Percentiles rank a stretch among this genome's conserved stretches.
These are phyloP conservation scores for Phymatotrichopsis omnivora DNA, from an alignment of 2,329 filamentous ascomycete species.

Conservation along the genomic window DNA sequence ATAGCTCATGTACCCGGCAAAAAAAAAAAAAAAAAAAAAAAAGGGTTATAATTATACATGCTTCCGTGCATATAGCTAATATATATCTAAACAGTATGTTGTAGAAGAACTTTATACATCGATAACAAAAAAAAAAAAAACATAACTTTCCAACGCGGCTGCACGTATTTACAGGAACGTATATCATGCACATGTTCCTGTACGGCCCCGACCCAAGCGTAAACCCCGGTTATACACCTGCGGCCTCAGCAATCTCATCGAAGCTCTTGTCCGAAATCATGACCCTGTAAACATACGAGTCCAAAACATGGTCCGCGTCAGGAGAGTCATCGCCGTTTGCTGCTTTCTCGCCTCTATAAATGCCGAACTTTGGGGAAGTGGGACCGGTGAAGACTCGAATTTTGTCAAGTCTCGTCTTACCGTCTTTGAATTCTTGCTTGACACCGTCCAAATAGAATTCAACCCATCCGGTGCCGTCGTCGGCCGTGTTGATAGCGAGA, in stretches of 20 bases:
- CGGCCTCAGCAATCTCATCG: conserved; percentile 12
- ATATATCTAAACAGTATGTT: too few species aligned
- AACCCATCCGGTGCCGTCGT: conserved; percentile 1
- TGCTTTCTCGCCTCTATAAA: neutral
- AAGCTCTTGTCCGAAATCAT: conserved; percentile 22
- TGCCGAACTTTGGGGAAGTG: conserved; percentile 6
- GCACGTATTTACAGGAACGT: too few species aligned
- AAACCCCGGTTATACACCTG: conserved; percentile 14
- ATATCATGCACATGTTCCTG: too few species aligned
- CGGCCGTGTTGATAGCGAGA: conserved; percentile 1
- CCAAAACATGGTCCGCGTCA: conserved; percentile 17
- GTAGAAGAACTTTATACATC: too few species aligned
- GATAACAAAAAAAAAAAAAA: too few species aligned
- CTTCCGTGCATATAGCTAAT: too few species aligned
- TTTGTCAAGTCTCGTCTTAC: neutral
- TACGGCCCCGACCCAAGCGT: too few species aligned
- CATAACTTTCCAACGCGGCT: too few species aligned
- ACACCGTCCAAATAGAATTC: conserved; percentile 6
- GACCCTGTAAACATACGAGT: conserved; percentile 19
- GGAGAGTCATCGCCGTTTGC: neutral
- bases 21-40: too few species aligned
- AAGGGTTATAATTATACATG: too few species aligned
- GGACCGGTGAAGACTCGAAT: too few species aligned
- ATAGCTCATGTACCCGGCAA: too few species aligned
- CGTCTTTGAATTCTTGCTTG: conserved; percentile 4